phyloP scores from a whole-genome alignment of 1,139 yeast species.

The Saccharomyces hybrid region DNA sequence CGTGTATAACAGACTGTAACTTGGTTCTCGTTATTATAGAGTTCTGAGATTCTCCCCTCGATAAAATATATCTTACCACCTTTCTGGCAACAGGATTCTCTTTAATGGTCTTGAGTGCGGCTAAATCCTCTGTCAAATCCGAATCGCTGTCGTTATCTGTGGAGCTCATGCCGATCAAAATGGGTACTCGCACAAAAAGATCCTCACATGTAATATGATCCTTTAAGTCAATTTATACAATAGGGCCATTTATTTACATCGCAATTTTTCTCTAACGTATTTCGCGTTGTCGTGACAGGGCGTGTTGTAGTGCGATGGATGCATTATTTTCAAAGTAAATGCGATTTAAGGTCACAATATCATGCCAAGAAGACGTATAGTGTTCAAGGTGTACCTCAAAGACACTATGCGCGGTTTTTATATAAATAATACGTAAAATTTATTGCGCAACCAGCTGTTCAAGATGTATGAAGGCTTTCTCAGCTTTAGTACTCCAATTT shows the following conservation, averaged over 20 bases:
- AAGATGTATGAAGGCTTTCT: too few relatives aligned
- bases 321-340: too few relatives aligned
- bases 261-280: neutral
- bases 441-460: too few relatives aligned
- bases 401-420: too few relatives aligned
- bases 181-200: too few relatives aligned
- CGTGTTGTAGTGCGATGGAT: neutral
- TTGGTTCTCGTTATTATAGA: conserved; percentile 18
- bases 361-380: neutral
- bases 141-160: neutral
- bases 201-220: too few relatives aligned
- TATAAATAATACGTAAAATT: too few relatives aligned
- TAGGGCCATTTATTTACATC: neutral
- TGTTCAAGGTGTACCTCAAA: too few relatives aligned
- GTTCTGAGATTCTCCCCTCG: conserved; percentile 18
- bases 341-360: neutral
- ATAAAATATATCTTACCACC: conserved; percentile 18
- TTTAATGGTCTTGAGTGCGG: neutral
- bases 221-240: neutral
- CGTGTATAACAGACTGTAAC: conserved; percentile 17
- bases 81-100: conserved; percentile 12
- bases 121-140: neutral
- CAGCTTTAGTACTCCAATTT: conserved; percentile 32
- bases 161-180: neutral
- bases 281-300: neutral